A percentile compares a stretch with the other conserved stretches of the same genome.
phyloP scores from a whole-genome alignment of 1,284 basidiomycete species.

The Malassezia japonica region DNA sequence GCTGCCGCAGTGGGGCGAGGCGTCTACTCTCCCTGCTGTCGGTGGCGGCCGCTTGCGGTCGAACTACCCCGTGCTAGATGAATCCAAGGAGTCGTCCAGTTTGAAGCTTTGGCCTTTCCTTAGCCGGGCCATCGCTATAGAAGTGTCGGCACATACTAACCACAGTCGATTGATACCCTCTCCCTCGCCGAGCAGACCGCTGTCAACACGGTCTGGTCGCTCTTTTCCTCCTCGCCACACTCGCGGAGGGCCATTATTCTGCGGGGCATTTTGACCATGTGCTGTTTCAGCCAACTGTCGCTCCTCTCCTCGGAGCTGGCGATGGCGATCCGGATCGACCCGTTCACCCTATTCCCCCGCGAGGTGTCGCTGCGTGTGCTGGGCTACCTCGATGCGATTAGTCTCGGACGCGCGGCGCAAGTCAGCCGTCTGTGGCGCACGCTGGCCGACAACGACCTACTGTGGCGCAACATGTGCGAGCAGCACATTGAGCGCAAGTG shows the following conservation, averaged over 20 bases:
- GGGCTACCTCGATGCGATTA: slow-evolving; percentile 84
- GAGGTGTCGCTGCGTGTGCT: slow-evolving; percentile 85
- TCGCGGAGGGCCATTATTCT: slow-evolving; percentile 83
- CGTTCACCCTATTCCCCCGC: slow-evolving; percentile 78
- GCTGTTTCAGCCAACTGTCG: slow-evolving; percentile 96
- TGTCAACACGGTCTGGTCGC: slow-evolving; percentile 89
- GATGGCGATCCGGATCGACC: slow-evolving; percentile 79
- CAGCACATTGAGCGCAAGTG: slow-evolving; percentile 98
- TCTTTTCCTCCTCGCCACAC: slow-evolving; percentile 88
- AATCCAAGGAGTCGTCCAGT: slow-evolving; percentile 24
- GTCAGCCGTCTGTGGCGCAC: slow-evolving; percentile 76
- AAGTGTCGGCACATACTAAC: slow-evolving; percentile 14
- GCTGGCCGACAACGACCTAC: slow-evolving; percentile 87
- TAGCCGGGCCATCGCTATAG: slow-evolving; percentile 22
- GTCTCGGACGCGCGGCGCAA: slow-evolving; percentile 88
- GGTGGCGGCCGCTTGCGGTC: background rate
- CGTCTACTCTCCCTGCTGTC: background rate
- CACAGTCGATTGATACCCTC: slow-evolving; percentile 82
- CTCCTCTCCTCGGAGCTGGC: slow-evolving; percentile 84
- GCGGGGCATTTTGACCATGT: slow-evolving; percentile 97
- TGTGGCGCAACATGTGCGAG: slow-evolving; percentile 95
- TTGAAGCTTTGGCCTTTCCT: slow-evolving; percentile 39
- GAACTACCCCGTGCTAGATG: slow-evolving; percentile 1
- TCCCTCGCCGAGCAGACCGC: slow-evolving; percentile 76
- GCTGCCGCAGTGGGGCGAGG: background rate